Evolutionary conservation across 441 rosid genomes (phyloP).

Genomic region (Brassica hybrid): DNA sequence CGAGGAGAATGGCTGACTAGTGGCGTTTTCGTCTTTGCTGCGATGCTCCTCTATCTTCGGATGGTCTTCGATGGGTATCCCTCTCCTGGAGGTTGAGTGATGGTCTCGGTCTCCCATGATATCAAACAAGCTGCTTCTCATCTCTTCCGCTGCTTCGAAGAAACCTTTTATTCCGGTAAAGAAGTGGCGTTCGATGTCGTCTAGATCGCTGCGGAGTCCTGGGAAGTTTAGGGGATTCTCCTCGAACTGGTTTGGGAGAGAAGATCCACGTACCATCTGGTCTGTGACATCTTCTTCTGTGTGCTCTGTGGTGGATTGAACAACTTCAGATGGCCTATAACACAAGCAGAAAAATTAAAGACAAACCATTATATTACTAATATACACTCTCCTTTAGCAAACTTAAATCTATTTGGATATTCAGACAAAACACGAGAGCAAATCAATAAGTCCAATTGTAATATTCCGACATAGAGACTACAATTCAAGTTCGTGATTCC

Average conservation of each 20-base stretch:
- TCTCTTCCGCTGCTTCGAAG: slow-evolving; percentile 72
- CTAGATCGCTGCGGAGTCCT: slow-evolving; percentile 71
- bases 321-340: slow-evolving; percentile 67
- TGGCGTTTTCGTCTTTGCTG: slow-evolving; percentile 5
- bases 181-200: slow-evolving; percentile 63
- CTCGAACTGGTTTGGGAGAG: slow-evolving; percentile 40
- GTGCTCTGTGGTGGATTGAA: slow-evolving; percentile 71
- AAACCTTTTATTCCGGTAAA: slow-evolving; percentile 60
- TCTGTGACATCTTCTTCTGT: slow-evolving; percentile 66
- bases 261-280: slow-evolving; percentile 46
- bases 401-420: too few relatives aligned
- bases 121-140: slow-evolving; percentile 63
- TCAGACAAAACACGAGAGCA: too few relatives aligned
- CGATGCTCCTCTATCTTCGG: slow-evolving; percentile 39
- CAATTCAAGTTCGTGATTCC: too few relatives aligned
- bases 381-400: too few relatives aligned
- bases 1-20: slow-evolving; percentile 32
- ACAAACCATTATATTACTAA: too few relatives aligned
- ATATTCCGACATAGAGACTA: too few relatives aligned
- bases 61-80: slow-evolving; percentile 56
- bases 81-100: slow-evolving; percentile 44
- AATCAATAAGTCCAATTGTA: too few relatives aligned
- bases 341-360: too few relatives aligned
- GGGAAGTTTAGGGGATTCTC: slow-evolving; percentile 63
- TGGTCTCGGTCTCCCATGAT: slow-evolving; percentile 39